Evolutionary conservation across 2,329 filamentous ascomycete genomes (phyloP), one percentile per base, ranked within the genome.

Genomic region (Monilinia laxa): DNA sequence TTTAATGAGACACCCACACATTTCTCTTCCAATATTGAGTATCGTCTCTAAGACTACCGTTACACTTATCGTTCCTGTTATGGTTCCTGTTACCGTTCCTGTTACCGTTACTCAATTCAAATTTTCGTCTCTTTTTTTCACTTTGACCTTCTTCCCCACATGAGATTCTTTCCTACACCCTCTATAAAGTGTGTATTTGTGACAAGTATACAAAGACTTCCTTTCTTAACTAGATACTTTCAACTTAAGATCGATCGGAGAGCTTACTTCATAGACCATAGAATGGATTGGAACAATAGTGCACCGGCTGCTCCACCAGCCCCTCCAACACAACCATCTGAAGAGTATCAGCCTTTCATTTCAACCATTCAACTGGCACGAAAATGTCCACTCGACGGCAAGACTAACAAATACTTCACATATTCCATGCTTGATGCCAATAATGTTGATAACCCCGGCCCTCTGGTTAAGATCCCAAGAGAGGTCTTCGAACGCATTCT

Each of bases 281-380:
- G 25, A 47, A 64, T 64, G 62, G 3, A 38, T 64, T 64, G 62
- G 16, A 18, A 16, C 31, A 57, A 52, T 10, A 45, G 51, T 35
- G 9, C 9, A 4, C 25, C 11, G 42, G 35, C 4, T 35, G 18
- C 20, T 18, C 4, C 28, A 11, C 6, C 14, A 14, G 3, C 11
- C 4, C 10, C 40, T 42, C 11, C 12, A 12, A 12, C 10, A 16
- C 40, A 5, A 6, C 11, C 40, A 2, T 5, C 9, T 7, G 25
- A 35, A 18, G 25, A 3, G 14, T 31, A 64, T 16, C n/a, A 56
- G 12, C 51, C 42, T 47, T 57, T 58, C 11, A 49, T 64, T 16
- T 47, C 62, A 18, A n/a, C 7, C 4, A 1, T 12, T 6, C 20
- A 45, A 23, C n/a, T 64, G 23, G 38, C 38, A 23, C 38, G 12